Base-by-base conservation (phyloP, 2,329 filamentous ascomycete species). In the Pezicula rhizophila region DNA sequence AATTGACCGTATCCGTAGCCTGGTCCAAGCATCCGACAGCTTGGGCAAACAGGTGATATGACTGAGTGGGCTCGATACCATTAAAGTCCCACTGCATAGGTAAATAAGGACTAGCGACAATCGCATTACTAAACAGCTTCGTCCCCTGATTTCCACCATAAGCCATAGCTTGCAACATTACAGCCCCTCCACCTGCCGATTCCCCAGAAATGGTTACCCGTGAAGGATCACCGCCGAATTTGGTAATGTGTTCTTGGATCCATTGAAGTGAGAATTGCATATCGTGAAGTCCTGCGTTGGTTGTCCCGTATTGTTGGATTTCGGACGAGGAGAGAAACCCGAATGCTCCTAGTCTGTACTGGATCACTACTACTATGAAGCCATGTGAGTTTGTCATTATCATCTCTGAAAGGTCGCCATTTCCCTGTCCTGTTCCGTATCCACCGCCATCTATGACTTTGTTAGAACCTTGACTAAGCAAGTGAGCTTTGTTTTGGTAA, bases 171-270 rank as follows among this genome's bases (percentile, higher is more conserved):
- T 73, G 71, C 11, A 74, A 70, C 28, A 77, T 70, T 2, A 77
- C 72, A 10, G 64, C 66, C 0, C 75, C 76, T 1, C 66, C 78
- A 2, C 80, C 79, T 0, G 79, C 77, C 8, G 72, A 76, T 51
- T 78, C 74, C 0, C 80, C 79, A 49, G 71, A 72, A 15, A 81
- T 70, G 0, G 76, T 79, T 0, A 83, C 74, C 6, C 73, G 68
- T 1, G 60, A 53, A 0, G 70, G 68, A 46, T 82, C 72, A 3
- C 79, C 78, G 0, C 79, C 77, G 46, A 82, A 82, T 2, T 67
- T 59, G 2, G 62, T 55, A 45, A 82, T 77, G 50, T 82, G 63
- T 8, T 66, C 67, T 43, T 78, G 71, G 0, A 81, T 72, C 68
- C 79, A 82, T 53, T 73, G 59, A 2, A 82, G 60, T 2, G 74